Conservation (phyloP, 495 filamentous ascomycete genomes). For the Astrothelium subdiscretum region DNA sequence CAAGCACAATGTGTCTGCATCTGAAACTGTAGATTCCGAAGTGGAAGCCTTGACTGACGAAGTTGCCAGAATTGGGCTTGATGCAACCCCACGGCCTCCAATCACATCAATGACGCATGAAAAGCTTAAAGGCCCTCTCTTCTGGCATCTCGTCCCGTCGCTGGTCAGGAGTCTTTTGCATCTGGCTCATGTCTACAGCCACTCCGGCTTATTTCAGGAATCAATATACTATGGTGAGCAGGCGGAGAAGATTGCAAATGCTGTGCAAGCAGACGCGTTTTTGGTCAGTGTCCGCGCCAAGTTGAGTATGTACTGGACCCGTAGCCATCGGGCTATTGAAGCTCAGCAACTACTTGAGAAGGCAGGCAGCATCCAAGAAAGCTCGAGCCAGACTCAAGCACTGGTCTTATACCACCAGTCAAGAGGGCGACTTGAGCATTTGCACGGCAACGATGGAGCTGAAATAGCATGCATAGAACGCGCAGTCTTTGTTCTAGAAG, state of each 20-base stretch:
- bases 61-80: slow-evolving; percentile 5
- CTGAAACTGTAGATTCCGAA: slow-evolving; percentile 5
- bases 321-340: slow-evolving; percentile 27
- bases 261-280: slow-evolving; percentile 50
- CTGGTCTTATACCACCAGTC: background rate
- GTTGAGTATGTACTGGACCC: slow-evolving; percentile 52
- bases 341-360: background rate
- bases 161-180: slow-evolving; percentile 58
- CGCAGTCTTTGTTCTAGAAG: background rate
- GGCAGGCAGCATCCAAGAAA: background rate
- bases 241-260: slow-evolving; percentile 64
- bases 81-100: background rate
- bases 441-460: background rate
- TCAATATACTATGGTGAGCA: slow-evolving; percentile 83
- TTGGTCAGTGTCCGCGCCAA: slow-evolving; percentile 42
- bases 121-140: slow-evolving; percentile 48
- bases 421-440: background rate
- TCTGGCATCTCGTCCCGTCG: slow-evolving; percentile 68
- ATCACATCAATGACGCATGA: slow-evolving; percentile 3
- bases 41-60: slow-evolving; percentile 5
- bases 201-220: slow-evolving; percentile 78
- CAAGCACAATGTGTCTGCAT: background rate
- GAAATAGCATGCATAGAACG: background rate
- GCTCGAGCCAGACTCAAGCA: background rate
- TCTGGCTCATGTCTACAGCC: slow-evolving; percentile 63